Evolutionary conservation across 352 stramenopile species (phyloP).

Genomic region (Phytophthora tentaculata): DNA sequence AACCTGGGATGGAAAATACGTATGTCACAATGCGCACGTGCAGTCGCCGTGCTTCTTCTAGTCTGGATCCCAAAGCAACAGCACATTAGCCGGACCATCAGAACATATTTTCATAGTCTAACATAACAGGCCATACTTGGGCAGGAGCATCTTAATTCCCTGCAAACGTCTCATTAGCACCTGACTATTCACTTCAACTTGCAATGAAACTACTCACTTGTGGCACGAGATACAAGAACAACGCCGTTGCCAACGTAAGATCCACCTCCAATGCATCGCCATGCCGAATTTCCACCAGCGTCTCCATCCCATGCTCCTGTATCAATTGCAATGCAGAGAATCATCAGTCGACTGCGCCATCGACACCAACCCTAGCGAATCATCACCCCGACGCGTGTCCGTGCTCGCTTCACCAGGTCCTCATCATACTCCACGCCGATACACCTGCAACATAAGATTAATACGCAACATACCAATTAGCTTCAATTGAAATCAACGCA

Average conservation of each 20-base stretch:
- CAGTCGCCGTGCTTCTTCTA: slow-evolving; percentile 66
- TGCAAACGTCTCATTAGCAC: slow-evolving; percentile 28
- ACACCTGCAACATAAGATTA: slow-evolving; percentile 42
- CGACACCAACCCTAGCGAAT: slow-evolving; percentile 2
- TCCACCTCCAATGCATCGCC: slow-evolving; percentile 67
- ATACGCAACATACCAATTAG: neutral
- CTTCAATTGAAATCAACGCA: neutral
- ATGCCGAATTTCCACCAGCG: slow-evolving; percentile 66
- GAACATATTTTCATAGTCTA: neutral
- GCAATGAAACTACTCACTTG: slow-evolving; percentile 43
- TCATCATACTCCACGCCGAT: slow-evolving; percentile 82
- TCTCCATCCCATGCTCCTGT: slow-evolving; percentile 48
- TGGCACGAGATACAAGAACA: slow-evolving; percentile 87
- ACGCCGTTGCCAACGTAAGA: slow-evolving; percentile 60
- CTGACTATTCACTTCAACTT: slow-evolving; percentile 18
- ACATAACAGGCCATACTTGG: slow-evolving; percentile 59
- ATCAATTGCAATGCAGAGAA: slow-evolving; percentile 12
- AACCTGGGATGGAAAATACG: slow-evolving; percentile 83
- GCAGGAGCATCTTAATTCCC: slow-evolving; percentile 75
- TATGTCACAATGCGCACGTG: slow-evolving; percentile 83
- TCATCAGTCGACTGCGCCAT: slow-evolving; percentile 10
- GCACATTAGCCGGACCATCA: neutral
- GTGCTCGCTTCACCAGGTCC: slow-evolving; percentile 60
- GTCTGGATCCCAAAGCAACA: slow-evolving; percentile 32
- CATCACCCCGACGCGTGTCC: slow-evolving; percentile 47